A percentile compares a stretch with the other conserved stretches of the same genome.
Conservation (phyloP, 495 filamentous ascomycete genomes). For the Amphirosellinia nigrospora region DNA sequence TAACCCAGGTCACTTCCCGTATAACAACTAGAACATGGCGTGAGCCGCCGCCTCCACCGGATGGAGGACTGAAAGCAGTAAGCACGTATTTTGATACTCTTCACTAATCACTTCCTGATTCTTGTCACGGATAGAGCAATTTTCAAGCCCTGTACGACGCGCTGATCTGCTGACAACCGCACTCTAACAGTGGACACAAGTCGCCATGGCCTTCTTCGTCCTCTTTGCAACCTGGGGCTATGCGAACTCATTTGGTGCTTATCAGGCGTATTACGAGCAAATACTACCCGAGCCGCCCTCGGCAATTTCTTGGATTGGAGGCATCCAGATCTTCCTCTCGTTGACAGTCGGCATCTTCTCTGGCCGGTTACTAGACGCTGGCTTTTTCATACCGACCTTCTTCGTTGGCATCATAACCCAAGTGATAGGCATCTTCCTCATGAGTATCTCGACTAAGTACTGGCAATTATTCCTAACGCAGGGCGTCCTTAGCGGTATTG, state of each 20-base stretch:
- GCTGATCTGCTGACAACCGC: neutral
- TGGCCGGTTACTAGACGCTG: constrained; percentile 63
- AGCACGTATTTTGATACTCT: neutral
- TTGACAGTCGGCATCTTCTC: constrained; percentile 60
- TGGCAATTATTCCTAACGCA: constrained; percentile 88
- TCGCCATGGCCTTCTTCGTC: constrained; percentile 67
- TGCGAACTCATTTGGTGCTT: constrained; percentile 75
- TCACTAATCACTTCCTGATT: no score
- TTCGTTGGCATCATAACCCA: constrained; percentile 54
- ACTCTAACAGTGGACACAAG: constrained; percentile 62
- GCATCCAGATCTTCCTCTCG: constrained; percentile 59
- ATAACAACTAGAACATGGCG: constrained; percentile 54
- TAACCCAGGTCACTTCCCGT: constrained; percentile 36
- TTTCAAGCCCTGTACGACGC: neutral
- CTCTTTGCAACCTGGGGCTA: constrained; percentile 79
- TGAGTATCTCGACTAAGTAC: constrained; percentile 68
- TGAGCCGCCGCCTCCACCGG: constrained; percentile 65
- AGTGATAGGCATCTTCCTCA: constrained; percentile 73
- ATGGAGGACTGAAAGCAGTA: constrained; percentile 64
- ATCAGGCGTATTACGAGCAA: constrained; percentile 72
- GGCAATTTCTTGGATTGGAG: constrained; percentile 67
- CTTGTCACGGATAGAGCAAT: neutral
- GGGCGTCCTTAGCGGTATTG: constrained; percentile 76
- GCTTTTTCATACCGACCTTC: constrained; percentile 65
- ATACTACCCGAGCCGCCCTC: constrained; percentile 50